phyloP scores from a whole-genome alignment of 352 stramenopile species.

The Globisporangium irregulare region DNA sequence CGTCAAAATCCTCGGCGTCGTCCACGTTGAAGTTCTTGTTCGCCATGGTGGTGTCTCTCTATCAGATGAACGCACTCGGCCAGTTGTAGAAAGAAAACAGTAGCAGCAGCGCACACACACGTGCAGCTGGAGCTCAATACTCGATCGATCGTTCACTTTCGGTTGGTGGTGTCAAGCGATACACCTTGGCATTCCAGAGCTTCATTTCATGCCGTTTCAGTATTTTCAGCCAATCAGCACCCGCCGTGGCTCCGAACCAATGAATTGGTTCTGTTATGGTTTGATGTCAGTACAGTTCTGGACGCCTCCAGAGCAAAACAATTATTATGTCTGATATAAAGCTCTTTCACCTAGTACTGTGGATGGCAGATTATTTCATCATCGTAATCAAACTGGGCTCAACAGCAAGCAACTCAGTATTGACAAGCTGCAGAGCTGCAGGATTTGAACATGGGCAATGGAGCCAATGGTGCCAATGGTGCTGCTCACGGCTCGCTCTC shows the following conservation, averaged over 20 bases:
- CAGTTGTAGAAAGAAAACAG: background rate
- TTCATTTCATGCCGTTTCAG: constrained; percentile 8
- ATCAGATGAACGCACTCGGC: background rate
- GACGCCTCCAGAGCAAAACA: background rate
- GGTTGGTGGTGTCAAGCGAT: constrained; percentile 1
- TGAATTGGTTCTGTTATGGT: background rate
- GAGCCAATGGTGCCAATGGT: too few relatives aligned
- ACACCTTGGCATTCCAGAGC: background rate
- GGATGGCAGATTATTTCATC: background rate
- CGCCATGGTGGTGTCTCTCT: constrained; percentile 30
- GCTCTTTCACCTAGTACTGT: background rate
- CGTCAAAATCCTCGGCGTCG: constrained; percentile 78
- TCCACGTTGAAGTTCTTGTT: constrained; percentile 76
- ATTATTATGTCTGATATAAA: background rate
- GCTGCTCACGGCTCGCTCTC: background rate
- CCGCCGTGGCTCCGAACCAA: constrained; percentile 9
- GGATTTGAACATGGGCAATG: background rate
- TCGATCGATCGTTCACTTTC: background rate
- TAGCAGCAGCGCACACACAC: background rate
- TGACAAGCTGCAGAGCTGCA: background rate
- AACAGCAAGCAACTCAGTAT: background rate
- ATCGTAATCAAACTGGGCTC: constrained; percentile 5
- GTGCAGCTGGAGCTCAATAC: background rate
- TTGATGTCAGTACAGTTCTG: background rate
- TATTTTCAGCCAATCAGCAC: constrained; percentile 33